Evolutionary conservation across 202 grass and related monocot genomes (phyloP), one percentile per base, ranked within the genome.

Genomic region (Setaria viridis): DNA sequence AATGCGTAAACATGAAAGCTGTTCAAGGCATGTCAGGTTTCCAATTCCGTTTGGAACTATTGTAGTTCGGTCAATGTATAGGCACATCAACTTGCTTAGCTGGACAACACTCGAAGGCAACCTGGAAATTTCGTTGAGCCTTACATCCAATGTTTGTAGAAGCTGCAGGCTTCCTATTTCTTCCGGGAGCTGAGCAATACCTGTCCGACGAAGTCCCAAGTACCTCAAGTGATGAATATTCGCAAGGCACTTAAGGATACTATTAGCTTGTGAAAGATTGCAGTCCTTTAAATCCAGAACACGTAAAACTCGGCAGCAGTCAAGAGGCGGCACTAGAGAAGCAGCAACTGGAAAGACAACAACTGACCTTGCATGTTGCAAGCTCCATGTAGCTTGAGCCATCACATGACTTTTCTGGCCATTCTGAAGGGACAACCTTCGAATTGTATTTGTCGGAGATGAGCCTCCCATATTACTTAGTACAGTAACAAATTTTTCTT

Each of bases 1-100:
- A 48, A 78, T 45, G 20, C 1, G 0, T 45, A 77, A 7, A 11
- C 6, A 0, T 17, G 14, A 47, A 3, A 79, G 25, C 0, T 49
- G 11, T 13, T 65, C 29, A 3, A 79, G 15, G 29, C 21, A 50
- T 3, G 4, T 79, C n/a, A n/a, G n/a, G n/a, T n/a, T n/a, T n/a
- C n/a, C n/a, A n/a, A n/a, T n/a, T 15, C 29, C 45, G 0, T 37
- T 64, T 20, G 59, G 45, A 6, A 79, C 29, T n/a, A 0, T 20
- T 8, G 16, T 50, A 1, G 0, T 0, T 0, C 0, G 0, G 1
- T 11, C 0, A 19, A 79, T 6, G 4, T 11, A 3, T 13, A 79
- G 29, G 17, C 2, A 13, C 16, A 19, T 12, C 15, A 79, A 49
- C 33, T 35, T 2, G 11, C 0, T 51, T 17, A 73, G 25, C 5